A percentile compares a stretch with the other conserved stretches of the same genome.
Evolutionary conservation across 352 stramenopile species (phyloP).

Genomic region (Phytophthora meadii): DNA sequence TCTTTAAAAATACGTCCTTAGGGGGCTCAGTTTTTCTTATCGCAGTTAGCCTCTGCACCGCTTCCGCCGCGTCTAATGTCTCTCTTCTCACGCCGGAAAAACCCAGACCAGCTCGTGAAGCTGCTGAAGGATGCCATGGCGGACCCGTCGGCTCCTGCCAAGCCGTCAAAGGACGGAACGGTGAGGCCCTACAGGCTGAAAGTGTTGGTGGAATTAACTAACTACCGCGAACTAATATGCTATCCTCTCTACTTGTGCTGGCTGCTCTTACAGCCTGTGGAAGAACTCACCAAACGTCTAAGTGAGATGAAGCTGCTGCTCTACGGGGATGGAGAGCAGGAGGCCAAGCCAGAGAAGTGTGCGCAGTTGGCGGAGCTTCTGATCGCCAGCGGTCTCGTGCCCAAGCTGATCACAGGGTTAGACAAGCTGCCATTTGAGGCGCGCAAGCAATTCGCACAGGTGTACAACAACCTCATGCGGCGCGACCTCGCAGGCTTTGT

Average conservation of each 20-base stretch:
- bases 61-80: constrained; percentile 42
- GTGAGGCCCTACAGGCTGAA: constrained; percentile 16
- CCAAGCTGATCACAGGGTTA: constrained; percentile 70
- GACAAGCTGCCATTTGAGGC: constrained; percentile 87
- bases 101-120: constrained; percentile 83
- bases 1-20: no score
- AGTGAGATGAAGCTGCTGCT: constrained; percentile 47
- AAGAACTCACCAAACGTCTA: constrained; percentile 84
- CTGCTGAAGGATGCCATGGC: constrained; percentile 77
- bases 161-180: constrained; percentile 71
- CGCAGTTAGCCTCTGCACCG: no score
- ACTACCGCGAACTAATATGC: constrained; percentile 5
- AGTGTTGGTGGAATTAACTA: constrained; percentile 3
- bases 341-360: constrained; percentile 83
- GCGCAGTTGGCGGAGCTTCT: constrained; percentile 79
- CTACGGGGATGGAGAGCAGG: constrained; percentile 68
- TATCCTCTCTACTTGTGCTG: not conserved
- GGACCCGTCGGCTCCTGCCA: constrained; percentile 54
- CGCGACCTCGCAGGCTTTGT: constrained; percentile 87
- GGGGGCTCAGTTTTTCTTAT: no score
- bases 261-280: constrained; percentile 40
- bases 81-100: constrained; percentile 82
- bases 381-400: constrained; percentile 73
- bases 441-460: constrained; percentile 85
- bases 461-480: constrained; percentile 92